These are phyloP conservation scores for Stemphylium vesicarium DNA, from an alignment of 2,329 filamentous ascomycete species.

Conservation along the genomic window DNA sequence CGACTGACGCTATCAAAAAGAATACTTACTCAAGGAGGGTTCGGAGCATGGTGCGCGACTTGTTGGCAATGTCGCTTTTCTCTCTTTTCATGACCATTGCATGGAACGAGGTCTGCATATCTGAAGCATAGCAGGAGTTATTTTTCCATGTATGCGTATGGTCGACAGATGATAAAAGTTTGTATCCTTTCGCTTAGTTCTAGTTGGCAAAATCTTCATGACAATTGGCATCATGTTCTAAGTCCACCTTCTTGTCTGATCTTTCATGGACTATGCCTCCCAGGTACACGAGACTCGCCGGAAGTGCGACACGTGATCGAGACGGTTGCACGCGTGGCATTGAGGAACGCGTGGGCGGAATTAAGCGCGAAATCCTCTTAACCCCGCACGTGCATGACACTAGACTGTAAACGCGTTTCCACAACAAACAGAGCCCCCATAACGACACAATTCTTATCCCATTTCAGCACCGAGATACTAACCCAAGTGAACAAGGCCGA, in stretches of 20 bases:
- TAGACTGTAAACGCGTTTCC: slow-evolving; percentile 21
- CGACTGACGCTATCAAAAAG: no score
- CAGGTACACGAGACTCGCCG: neutral
- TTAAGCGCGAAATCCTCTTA: neutral
- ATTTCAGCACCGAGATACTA: slow-evolving; percentile 3
- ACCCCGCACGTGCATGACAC: slow-evolving; percentile 13
- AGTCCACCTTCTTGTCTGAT: neutral
- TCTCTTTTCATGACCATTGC: no score
- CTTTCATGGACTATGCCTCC: neutral
- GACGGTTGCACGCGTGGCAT: neutral
- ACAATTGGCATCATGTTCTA: neutral
- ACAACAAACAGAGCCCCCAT: slow-evolving; percentile 29
- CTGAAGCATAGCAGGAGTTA: no score
- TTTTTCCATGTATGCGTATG: neutral
- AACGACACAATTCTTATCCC: slow-evolving; percentile 28
- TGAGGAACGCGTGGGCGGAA: neutral
- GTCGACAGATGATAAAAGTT: neutral
- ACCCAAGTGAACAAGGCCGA: neutral
- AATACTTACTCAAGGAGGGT: no score
- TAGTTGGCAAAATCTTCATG: neutral
- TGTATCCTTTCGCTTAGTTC: neutral
- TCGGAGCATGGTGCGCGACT: no score
- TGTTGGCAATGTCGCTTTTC: no score
- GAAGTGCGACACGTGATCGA: neutral
- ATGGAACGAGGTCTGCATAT: no score